phyloP scores from a whole-genome alignment of 2,329 filamentous ascomycete species.

The Penicillium hordei region DNA sequence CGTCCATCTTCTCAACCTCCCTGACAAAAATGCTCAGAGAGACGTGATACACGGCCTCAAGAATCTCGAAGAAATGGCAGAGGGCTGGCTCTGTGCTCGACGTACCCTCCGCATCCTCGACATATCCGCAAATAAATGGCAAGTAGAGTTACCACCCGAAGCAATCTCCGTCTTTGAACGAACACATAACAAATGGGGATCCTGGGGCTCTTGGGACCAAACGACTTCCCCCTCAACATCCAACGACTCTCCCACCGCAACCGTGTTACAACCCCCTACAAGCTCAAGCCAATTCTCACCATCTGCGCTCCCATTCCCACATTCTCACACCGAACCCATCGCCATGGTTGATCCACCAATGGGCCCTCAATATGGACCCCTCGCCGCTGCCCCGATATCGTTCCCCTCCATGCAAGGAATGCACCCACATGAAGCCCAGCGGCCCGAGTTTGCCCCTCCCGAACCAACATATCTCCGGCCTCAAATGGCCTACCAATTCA shows the following conservation, averaged over 20 bases:
- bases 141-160: constrained; percentile 80
- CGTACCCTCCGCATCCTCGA: constrained; percentile 82
- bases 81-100: constrained; percentile 88
- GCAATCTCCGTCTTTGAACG: constrained; percentile 72
- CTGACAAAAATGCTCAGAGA: constrained; percentile 83
- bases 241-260: constrained; percentile 25
- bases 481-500: constrained; percentile 21
- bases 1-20: constrained; percentile 88
- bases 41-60: constrained; percentile 90
- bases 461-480: constrained; percentile 38
- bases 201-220: constrained; percentile 55
- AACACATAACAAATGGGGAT: constrained; percentile 76
- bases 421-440: constrained; percentile 21
- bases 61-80: constrained; percentile 91
- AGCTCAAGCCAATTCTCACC: constrained; percentile 22
- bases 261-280: constrained; percentile 18
- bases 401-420: constrained; percentile 23
- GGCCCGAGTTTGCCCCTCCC: constrained; percentile 25
- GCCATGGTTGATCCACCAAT: constrained; percentile 13
- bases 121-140: constrained; percentile 84
- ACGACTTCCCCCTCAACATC: constrained; percentile 33
- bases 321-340: constrained; percentile 9
- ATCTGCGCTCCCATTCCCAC: constrained; percentile 3
- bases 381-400: constrained; percentile 17
- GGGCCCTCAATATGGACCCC: constrained; percentile 16